These are phyloP conservation scores for Oenanthe sinensis DNA, from an alignment of 129 eudicot genomes.

Conservation along the genomic window DNA sequence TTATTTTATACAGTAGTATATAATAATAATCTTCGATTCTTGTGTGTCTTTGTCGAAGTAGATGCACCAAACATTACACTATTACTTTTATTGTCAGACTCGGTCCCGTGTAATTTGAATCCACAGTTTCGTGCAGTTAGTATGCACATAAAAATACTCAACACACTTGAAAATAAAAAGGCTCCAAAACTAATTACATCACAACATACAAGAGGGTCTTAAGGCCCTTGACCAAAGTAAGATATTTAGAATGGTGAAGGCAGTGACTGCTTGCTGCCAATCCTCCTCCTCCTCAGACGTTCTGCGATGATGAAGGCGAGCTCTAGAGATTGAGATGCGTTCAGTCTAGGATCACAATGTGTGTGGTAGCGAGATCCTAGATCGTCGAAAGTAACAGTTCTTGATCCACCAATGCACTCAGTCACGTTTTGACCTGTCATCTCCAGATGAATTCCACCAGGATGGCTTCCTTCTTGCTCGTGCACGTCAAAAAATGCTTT, in stretches of 20 bases:
- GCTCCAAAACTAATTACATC: neutral
- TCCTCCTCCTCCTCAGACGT: constrained; percentile 50
- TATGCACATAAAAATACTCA: constrained; percentile 12
- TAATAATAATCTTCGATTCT: neutral
- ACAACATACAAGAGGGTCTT: neutral
- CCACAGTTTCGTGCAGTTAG: constrained; percentile 7
- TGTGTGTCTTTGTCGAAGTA: neutral
- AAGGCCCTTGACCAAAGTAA: too few species aligned
- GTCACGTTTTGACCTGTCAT: constrained; percentile 99
- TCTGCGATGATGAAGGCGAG: constrained; percentile 89
- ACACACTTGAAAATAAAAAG: neutral
- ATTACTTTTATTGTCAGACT: constrained; percentile 11
- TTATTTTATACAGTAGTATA: neutral
- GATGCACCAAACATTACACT: neutral
- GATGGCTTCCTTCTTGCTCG: constrained; percentile 96
- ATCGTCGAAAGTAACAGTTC: constrained; percentile 87
- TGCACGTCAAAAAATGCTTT: constrained; percentile 94
- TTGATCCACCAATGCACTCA: constrained; percentile 91
- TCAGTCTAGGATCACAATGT: constrained; percentile 88
- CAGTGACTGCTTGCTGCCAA: constrained; percentile 15
- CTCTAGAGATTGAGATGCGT: constrained; percentile 87
- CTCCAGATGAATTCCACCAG: constrained; percentile 94
- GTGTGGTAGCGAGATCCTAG: constrained; percentile 94
- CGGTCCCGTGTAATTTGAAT: constrained; percentile 1
- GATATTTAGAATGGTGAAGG: neutral